Evolutionary conservation across 1,284 basidiomycete genomes (phyloP).

Genomic region (Heterobasidion irregulare): DNA sequence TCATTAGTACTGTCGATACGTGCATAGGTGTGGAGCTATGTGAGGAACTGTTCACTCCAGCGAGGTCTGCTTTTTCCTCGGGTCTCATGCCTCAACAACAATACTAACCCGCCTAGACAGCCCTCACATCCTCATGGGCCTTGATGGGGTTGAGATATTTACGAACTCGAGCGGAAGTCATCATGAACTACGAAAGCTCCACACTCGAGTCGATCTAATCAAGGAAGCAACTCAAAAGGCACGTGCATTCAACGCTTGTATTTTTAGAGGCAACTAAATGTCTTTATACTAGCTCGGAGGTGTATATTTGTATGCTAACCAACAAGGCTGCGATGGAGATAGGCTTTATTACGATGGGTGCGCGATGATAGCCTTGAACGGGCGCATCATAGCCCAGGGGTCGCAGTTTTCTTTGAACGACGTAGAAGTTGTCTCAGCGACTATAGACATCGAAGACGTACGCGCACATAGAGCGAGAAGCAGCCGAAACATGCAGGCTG

Average conservation of each 20-base stretch:
- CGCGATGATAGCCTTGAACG: conserved; percentile 93
- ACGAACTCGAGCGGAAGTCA: conserved; percentile 97
- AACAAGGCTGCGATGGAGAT: conserved; percentile 98
- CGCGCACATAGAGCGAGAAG: conserved; percentile 78
- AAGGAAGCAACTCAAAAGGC: conserved; percentile 96
- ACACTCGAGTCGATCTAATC: conserved; percentile 88
- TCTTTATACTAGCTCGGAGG: conserved; percentile 69
- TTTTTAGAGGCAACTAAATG: neutral
- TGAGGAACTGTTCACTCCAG: conserved; percentile 95
- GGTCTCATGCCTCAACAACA: conserved; percentile 3
- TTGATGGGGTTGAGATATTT: conserved; percentile 98
- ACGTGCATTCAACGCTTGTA: conserved; percentile 1
- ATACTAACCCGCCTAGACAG: conserved; percentile 28
- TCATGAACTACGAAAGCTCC: conserved; percentile 93
- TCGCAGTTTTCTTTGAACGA: conserved; percentile 94
- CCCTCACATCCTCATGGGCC: conserved; percentile 93
- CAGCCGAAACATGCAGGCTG: conserved; percentile 88
- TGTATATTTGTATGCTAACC: conserved; percentile 96
- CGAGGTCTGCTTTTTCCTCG: conserved; percentile 51
- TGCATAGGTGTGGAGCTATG: conserved; percentile 95
- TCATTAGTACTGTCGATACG: conserved; percentile 89
- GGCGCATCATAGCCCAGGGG: conserved; percentile 88
- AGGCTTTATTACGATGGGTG: conserved; percentile 97
- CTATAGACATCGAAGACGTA: conserved; percentile 92
- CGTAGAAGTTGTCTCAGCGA: conserved; percentile 93